These are phyloP conservation scores for Dendrocalamus latiflorus DNA, from an alignment of 202 grass and related monocot genomes.

Conservation along the genomic window DNA sequence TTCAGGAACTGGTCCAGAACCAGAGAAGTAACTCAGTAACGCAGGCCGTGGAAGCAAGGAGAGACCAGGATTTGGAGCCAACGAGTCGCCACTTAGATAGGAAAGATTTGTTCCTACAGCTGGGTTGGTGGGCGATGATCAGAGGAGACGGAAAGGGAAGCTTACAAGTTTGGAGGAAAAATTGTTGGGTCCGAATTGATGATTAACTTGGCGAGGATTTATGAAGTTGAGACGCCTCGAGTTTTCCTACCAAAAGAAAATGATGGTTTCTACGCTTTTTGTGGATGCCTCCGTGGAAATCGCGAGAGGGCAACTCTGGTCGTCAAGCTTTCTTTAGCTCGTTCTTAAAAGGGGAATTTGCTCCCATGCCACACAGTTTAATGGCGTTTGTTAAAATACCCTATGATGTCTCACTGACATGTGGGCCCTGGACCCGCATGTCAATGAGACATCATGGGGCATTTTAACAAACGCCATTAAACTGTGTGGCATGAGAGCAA, in stretches of 20 bases:
- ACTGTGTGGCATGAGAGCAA: no score
- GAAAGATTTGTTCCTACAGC: slow-evolving; percentile 4
- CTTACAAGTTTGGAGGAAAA: slow-evolving; percentile 6
- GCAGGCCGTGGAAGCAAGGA: not conserved
- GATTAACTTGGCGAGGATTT: not conserved
- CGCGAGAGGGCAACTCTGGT: not conserved
- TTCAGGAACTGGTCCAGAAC: slow-evolving; percentile 13
- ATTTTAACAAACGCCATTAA: no score
- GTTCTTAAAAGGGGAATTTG: no score
- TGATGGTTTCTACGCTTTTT: not conserved
- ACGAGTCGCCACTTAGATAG: slow-evolving; percentile 18
- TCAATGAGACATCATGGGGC: no score
- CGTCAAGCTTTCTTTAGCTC: not conserved
- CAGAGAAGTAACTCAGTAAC: not conserved
- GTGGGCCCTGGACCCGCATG: no score
- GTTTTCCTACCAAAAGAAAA: not conserved
- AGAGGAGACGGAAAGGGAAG: slow-evolving; percentile 1
- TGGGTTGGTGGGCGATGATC: slow-evolving; percentile 9
- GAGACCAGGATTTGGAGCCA: slow-evolving; percentile 10
- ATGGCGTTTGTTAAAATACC: no score
- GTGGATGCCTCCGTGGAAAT: not conserved
- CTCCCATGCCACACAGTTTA: no score
- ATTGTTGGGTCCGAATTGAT: no score
- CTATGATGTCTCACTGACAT: no score
- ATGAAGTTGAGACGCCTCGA: not conserved